Evolutionary conservation across 352 stramenopile genomes (phyloP).

Genomic region (Lagenidium sp.): DNA sequence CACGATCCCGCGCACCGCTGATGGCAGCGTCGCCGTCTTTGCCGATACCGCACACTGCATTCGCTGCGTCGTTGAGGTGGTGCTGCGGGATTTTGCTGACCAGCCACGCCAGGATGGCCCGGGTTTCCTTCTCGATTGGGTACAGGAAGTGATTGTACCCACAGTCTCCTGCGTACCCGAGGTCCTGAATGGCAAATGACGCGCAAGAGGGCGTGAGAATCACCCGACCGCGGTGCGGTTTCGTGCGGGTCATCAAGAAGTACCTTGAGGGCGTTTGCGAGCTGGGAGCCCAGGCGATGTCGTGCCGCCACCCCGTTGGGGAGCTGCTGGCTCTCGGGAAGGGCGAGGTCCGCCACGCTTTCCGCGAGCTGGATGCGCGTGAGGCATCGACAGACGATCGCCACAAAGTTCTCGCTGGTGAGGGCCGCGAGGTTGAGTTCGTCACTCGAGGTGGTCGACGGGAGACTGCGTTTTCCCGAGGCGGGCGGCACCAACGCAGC

Average conservation of each 20-base stretch:
- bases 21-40: too few species aligned
- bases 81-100: slow-evolving; percentile 54
- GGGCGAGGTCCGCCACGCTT: slow-evolving; percentile 14
- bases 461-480: neutral
- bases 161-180: slow-evolving; percentile 77
- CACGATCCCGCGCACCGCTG: neutral
- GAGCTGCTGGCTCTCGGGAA: slow-evolving; percentile 11
- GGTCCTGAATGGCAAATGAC: too few species aligned
- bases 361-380: slow-evolving; percentile 20
- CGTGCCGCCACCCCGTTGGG: slow-evolving; percentile 54
- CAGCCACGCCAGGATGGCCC: slow-evolving; percentile 72
- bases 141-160: slow-evolving; percentile 89
- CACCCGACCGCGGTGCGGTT: too few species aligned
- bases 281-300: slow-evolving; percentile 64
- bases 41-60: too few species aligned
- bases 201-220: too few species aligned
- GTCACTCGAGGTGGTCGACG: neutral
- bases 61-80: neutral
- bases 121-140: slow-evolving; percentile 74
- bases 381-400: slow-evolving; percentile 37
- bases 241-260: too few species aligned
- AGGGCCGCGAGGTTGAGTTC: slow-evolving; percentile 18
- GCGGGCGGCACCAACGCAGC: neutral
- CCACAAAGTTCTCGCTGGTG: slow-evolving; percentile 30
- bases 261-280: slow-evolving; percentile 74